phyloP scores from a whole-genome alignment of 805 yeast species.

The Saccharomycopsis babjevae region DNA sequence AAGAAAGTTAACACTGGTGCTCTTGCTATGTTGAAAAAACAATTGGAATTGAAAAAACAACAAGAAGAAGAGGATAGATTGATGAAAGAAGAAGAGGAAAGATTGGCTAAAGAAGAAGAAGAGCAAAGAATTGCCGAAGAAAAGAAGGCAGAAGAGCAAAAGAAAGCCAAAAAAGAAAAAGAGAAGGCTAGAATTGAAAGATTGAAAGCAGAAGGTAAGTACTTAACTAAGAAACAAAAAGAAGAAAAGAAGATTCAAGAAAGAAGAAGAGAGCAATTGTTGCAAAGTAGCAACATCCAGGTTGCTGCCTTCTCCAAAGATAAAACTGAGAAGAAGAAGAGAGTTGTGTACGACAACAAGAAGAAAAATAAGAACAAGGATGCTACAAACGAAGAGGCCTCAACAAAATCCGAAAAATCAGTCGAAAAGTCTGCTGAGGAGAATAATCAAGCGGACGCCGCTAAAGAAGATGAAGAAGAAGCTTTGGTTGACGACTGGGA shows the following conservation, averaged over 20 bases:
- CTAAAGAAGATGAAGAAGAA: slow-evolving; percentile 36
- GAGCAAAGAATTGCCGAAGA: slow-evolving; percentile 36
- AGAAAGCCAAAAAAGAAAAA: slow-evolving; percentile 68
- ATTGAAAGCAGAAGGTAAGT: slow-evolving; percentile 92
- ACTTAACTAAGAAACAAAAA: slow-evolving; percentile 87
- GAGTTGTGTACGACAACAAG: slow-evolving; percentile 61
- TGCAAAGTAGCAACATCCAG: slow-evolving; percentile 59
- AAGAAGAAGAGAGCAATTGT: slow-evolving; percentile 77
- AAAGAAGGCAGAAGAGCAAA: slow-evolving; percentile 45
- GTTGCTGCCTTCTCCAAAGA: slow-evolving; percentile 50
- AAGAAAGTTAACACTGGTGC: slow-evolving; percentile 84
- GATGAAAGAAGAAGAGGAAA: slow-evolving; percentile 66
- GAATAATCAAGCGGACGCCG: slow-evolving; percentile 19
- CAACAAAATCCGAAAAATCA: slow-evolving; percentile 18
- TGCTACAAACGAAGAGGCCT: slow-evolving; percentile 24
- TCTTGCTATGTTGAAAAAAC: slow-evolving; percentile 82
- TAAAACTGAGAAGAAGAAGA: slow-evolving; percentile 41
- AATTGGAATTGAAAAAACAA: slow-evolving; percentile 80
- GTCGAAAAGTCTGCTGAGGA: slow-evolving; percentile 24
- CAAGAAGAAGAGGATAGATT: slow-evolving; percentile 74
- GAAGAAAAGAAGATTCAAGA: slow-evolving; percentile 82
- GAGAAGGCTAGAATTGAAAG: slow-evolving; percentile 82
- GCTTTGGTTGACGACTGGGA: slow-evolving; percentile 84
- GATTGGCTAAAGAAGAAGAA: slow-evolving; percentile 37
- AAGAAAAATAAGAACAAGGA: slow-evolving; percentile 42